Evolutionary conservation across 2,329 filamentous ascomycete genomes (phyloP), one percentile per base, ranked within the genome.

Genomic region (Calonectria ilicicola): DNA sequence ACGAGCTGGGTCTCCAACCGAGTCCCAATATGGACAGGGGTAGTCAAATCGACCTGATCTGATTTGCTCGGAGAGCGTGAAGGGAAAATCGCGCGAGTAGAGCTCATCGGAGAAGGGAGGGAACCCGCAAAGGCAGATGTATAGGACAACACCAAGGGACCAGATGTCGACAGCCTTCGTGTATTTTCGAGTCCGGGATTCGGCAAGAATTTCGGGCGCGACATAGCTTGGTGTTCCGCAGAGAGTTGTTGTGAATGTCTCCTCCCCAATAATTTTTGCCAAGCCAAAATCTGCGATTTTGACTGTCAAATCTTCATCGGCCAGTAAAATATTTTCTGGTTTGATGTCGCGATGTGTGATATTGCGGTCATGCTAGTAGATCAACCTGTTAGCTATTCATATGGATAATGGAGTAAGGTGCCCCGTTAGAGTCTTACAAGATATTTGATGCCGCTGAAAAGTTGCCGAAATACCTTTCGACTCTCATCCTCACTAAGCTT

Each of bases 291-390:
- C 93, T 23, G 93, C 95, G 68, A 95, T 87, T 84, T 95, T 95
- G 83, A 96, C 23, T 93, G 82, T 95, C 93, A 58, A 79, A 95
- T 71, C n/a, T 4, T 26, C 27, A 32, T 64, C 40, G 6, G 29
- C 15, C 7, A 63, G 27, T 10, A 63, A 38, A 46, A 64, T 95
- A 81, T 95, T 95, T 83, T 95, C 93, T 9, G 93, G 94, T 83
- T 95, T 95, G 85, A 95, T 95, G 80, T 95, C 93, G 87, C 93
- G 93, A 83, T 98, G 96, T 5, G 98, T 94, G 80, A 98, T 97
- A 79, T 95, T 95, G 73, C 95, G 93, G 72, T 98, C 95, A 81
- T 98, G 96, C 95, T 97, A 40, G 8, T 14, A 58, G 27, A 40
- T 14, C 3, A 9, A 9, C 21, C 1, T 38, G 32, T 8, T 40